Base-by-base conservation (phyloP, 1,284 basidiomycete species). In the Kwoniella shivajii region DNA sequence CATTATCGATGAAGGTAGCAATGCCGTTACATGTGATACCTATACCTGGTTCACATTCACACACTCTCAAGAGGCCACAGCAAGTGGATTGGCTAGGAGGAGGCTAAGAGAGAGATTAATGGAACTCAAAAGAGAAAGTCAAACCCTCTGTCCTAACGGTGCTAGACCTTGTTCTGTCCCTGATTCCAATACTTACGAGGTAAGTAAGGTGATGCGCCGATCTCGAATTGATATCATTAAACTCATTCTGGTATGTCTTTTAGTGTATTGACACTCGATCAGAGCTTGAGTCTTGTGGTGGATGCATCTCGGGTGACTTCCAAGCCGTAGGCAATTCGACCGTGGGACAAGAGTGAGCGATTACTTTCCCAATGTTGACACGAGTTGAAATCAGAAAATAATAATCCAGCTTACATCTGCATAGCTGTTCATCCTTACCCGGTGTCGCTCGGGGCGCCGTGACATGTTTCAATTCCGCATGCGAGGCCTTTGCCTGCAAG, bases 231-330 rank as follows among this genome's bases (percentile, higher is more conserved):
- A 39, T 22, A 4, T 30, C 33, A 13, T 48, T 18, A 2, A 36
- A 13, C 7, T 31, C 26, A 46, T 29, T 29, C 24, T 6, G 16
- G 16, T 9, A 10, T 22, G 2, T 22, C 24, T 6, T 39, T 24
- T 20, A 66, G 65, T 66, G 65, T 51, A 54, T 66, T 34, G 56
- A 64, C 50, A 64, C 54, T 26, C 6, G 16, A 24, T 34, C 37
- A 9, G 62, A 66, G 43, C 60, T 66, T 38, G 62, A 64, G 46
- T 58, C 61, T 30, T 66, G 65, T 42, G 65, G 65, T 33, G 65
- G 60, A 30, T 66, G 65, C 42, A 26, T 54, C 20, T 36, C 43
- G 39, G 58, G 60, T 14, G 45, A 43, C 18, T 52, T 42, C 26
- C 47, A 45, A 16, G 20, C 10, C 34, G 16, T 33, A 2, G 22